Base-by-base conservation (phyloP, 306 rosid species). In the Cyclanthera cordifolia region DNA sequence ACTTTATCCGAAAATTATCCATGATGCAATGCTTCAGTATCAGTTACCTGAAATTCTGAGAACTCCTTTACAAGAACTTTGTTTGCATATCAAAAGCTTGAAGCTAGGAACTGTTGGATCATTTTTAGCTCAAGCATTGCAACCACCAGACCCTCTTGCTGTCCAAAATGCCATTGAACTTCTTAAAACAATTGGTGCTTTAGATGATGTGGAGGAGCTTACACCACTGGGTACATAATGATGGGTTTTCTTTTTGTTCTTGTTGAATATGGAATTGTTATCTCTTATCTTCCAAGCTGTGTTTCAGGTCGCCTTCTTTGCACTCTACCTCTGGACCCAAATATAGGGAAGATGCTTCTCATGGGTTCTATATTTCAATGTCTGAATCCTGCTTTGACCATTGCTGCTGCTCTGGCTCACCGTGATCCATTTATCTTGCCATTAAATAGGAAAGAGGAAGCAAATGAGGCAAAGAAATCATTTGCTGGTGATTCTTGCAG, bases 301-400 rank as follows among this genome's bases (percentile, higher is more conserved):
- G 8, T 67, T 65, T 67, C 82, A 92, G 97, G 98, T 73, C 82
- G 75, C 72, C 98, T 89, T 80, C 96, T 92, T 80, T 84, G 89
- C 82, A 81, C 85, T 64, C 77, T 92, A 72, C 98, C 98, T n/a
- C 74, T 92, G 96, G 96, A 92, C 75, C 98, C 98, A 79, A 89
- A 92, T 80, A 92, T 92, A 21, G 98, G 96, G 76, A 92, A 92
- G 82, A 92, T 92, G 98, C 96, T 92, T 74, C 85, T 92, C 50
- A 85, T 92, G 96, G 98, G 98, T 37, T 92, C 96, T 78, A 85
- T 92, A 63, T 92, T 92, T 83, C 98, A 92, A 68, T 92, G 98
- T 86, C 90, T 92, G 53, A 84, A 82, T 79, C 98, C 98, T 71
- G 93, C 95, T 75, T 76, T 92, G 78, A 89, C 87, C 73, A 92